Evolutionary conservation across 345 rosid genomes (phyloP), one percentile per base, ranked within the genome.

Genomic region (Salix udensis): DNA sequence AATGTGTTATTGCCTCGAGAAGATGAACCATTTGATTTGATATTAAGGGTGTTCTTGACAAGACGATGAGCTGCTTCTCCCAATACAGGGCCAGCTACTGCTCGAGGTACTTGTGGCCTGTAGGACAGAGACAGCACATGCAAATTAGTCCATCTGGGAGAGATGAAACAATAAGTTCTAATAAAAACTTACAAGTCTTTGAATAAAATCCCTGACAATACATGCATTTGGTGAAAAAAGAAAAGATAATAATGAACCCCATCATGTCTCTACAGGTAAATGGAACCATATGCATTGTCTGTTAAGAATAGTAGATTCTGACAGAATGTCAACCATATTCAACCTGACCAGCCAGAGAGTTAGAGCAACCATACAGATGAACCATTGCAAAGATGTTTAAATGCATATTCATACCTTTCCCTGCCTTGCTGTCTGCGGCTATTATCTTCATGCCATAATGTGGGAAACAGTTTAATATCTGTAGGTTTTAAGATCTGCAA

Each of bases 1-100:
- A 69, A 74, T 40, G 76, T 75, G 70, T 85, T 79, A 81, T 88
- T 80, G 68, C 88, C 87, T 72, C 88, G 88, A 67, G 85, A 79
- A 28, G 88, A 81, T 12, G 91, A 84, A 55, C 92, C 87, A 82
- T 83, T 86, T 28, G 89, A 48, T 86, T 87, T 92, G 73, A 91
- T 81, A 81, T 92, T 96, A 68, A 96, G 98, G 2, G 96, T 87
- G 81, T 87, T 96, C 88, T 86, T 96, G 77, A 96, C 91, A 69
- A 96, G 98, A 75, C 99, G 98, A 82, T 94, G 97, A 78, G 97
- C 98, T 72, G 97, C 97, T 83, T 92, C 97, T 79, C 97, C 98
- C 81, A 96, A 85, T 44, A 80, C 16, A 65, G 84, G 88, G 31
- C 99, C 97, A 7, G 87, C 87, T 23, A 94, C 87, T 60, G 92